Evolutionary conservation across 2,329 filamentous ascomycete genomes (phyloP).

Genomic region (Aspergillus fructus): DNA sequence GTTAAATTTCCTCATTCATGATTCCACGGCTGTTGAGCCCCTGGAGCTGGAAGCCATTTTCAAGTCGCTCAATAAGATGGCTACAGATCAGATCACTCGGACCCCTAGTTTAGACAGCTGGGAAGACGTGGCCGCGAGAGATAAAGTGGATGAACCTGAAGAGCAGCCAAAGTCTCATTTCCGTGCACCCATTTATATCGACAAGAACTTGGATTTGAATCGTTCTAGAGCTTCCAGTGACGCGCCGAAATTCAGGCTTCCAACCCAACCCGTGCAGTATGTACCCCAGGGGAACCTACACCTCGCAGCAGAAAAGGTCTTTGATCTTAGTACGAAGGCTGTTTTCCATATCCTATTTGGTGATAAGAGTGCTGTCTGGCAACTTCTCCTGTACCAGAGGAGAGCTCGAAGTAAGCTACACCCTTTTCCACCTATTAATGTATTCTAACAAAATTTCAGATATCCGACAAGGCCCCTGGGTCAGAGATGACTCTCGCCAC

Average conservation of each 20-base stretch:
- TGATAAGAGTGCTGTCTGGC: constrained; percentile 92
- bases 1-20: constrained; percentile 80
- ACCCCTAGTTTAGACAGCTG: constrained; percentile 83
- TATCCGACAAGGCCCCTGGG: constrained; percentile 86
- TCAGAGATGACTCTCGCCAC: constrained; percentile 64
- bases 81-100: constrained; percentile 57
- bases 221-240: constrained; percentile 39
- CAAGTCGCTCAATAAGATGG: constrained; percentile 71
- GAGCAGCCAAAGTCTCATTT: constrained; percentile 50
- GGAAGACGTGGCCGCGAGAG: constrained; percentile 73
- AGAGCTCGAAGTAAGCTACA: constrained; percentile 59
- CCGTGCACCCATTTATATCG: constrained; percentile 60
- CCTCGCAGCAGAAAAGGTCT: constrained; percentile 74
- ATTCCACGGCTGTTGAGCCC: constrained; percentile 70
- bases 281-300: constrained; percentile 78
- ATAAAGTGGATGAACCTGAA: constrained; percentile 53
- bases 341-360: constrained; percentile 96
- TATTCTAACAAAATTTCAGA: constrained; percentile 41
- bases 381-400: constrained; percentile 82
- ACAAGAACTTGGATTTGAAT: constrained; percentile 58
- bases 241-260: constrained; percentile 75
- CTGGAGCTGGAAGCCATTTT: constrained; percentile 69
- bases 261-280: constrained; percentile 76
- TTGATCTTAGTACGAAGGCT: constrained; percentile 88
- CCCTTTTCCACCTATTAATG: neutral